Evolutionary conservation across 768 basidiomycete species (phyloP).

Genomic region (Cystobasidium tubakii): DNA sequence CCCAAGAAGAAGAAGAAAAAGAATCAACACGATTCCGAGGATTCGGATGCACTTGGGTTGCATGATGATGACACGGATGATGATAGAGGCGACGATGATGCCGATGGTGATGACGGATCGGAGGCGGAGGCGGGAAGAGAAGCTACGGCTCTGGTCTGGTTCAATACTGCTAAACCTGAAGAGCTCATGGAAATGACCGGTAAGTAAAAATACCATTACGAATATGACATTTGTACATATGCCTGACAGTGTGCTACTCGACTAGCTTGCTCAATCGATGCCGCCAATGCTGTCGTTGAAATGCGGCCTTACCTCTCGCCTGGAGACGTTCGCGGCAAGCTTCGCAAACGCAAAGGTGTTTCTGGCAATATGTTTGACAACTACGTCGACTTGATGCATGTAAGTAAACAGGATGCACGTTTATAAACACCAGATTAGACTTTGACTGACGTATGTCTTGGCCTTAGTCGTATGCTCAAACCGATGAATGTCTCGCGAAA

Average conservation of each 20-base stretch:
- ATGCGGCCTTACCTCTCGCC: conserved; percentile 73
- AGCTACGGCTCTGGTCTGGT: conserved; percentile 50
- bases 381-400: conserved; percentile 72
- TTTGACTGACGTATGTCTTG: conserved; percentile 33
- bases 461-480: conserved; percentile 60
- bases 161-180: conserved; percentile 52
- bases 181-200: conserved; percentile 53
- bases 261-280: conserved; percentile 63
- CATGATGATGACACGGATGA: conserved; percentile 29
- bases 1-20: conserved; percentile 16
- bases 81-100: conserved; percentile 32
- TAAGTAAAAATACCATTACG: conserved; percentile 40
- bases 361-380: conserved; percentile 87
- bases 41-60: conserved; percentile 4
- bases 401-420: conserved; percentile 46
- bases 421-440: too few relatives aligned
- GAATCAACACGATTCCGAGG: conserved; percentile 14
- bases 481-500: conserved; percentile 78
- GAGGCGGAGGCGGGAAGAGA: conserved; percentile 47
- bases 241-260: neutral
- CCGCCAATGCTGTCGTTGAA: conserved; percentile 70
- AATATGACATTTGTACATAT: neutral
- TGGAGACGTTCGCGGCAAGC: conserved; percentile 67
- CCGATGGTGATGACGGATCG: conserved; percentile 38
- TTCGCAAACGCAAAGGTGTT: conserved; percentile 89